Evolutionary conservation across 2,329 filamentous ascomycete species (phyloP), one percentile per base, ranked within the genome.

Genomic region (Epichloe sp.): DNA sequence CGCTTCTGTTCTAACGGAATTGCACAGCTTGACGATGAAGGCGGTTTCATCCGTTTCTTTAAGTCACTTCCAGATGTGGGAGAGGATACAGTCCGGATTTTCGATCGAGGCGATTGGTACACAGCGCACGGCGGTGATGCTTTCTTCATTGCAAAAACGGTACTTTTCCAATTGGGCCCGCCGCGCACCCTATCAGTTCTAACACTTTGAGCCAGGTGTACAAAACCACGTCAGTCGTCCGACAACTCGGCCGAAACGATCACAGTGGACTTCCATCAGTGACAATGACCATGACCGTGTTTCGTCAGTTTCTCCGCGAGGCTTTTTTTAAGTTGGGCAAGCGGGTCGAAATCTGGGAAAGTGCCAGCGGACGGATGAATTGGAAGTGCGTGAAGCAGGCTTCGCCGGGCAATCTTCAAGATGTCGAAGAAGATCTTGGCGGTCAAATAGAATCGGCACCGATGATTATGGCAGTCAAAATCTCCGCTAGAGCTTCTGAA

Each of bases 21-120:
- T 14, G 15, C 26, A 5, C 51, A 90, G 86, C 88, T 97, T 65
- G 94, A 98, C 63, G 93, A 98, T 65, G 93, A 98, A 73, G 83
- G 85, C 63, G 89, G 91, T 58, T 98, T 98, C 75, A 96, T 97
- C 71, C 88, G 85, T 59, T 95, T 89, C 72, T 98, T 94, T 75
- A 91, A 91, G 60, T 85, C 83, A n/a, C 77, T 98, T 3, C 82
- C 88, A 5, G 62, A 73, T 14, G 80, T 82, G 49, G 80, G 82
- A 59, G 77, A 82, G 40, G 85, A 86, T 50, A 90, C 88, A 0
- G 77, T 98, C 50, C 84, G 93, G 50, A 85, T 98, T 54, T 97
- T 97, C 64, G 90, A 97, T 62, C 82, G 93, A 57, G 86, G 87
- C 37, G 93, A 98, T 64, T 98, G 84, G 78, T 96, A 96, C 67